Evolutionary conservation across 2,329 filamentous ascomycete species (phyloP).

Genomic region (Venturiaceae sp.): DNA sequence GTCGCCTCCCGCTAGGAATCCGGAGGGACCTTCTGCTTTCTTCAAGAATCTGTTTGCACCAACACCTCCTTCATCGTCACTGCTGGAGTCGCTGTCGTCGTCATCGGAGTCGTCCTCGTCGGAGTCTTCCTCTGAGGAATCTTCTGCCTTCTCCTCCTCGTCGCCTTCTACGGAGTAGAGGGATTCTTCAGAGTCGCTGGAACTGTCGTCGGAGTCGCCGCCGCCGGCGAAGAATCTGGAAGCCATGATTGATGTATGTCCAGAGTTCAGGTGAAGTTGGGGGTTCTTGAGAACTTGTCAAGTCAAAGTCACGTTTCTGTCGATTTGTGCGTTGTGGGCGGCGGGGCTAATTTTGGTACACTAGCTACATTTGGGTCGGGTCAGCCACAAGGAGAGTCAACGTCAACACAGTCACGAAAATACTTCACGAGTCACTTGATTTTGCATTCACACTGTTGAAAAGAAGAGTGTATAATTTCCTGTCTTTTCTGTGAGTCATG

Average conservation of each 20-base stretch:
- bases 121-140: constrained; percentile 46
- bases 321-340: neutral
- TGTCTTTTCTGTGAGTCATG: too few relatives aligned
- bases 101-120: constrained; percentile 33
- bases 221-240: constrained; percentile 96
- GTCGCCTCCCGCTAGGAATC: constrained; percentile 4
- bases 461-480: too few relatives aligned
- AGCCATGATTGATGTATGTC: constrained; percentile 7
- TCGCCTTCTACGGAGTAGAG: constrained; percentile 76
- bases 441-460: too few relatives aligned
- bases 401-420: neutral
- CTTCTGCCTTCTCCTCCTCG: constrained; percentile 44
- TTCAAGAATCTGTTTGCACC: constrained; percentile 80
- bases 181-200: constrained; percentile 77
- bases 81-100: constrained; percentile 40
- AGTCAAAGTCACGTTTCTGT: neutral
- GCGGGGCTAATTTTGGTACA: neutral
- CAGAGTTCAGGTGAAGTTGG: neutral
- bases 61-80: constrained; percentile 49
- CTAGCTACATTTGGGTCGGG: neutral
- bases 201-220: constrained; percentile 94
- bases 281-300: neutral
- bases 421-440: neutral
- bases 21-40: constrained; percentile 37
- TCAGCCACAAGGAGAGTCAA: neutral